Base-by-base conservation (phyloP, 345 rosid genomes). In the Citrus inodora region DNA sequence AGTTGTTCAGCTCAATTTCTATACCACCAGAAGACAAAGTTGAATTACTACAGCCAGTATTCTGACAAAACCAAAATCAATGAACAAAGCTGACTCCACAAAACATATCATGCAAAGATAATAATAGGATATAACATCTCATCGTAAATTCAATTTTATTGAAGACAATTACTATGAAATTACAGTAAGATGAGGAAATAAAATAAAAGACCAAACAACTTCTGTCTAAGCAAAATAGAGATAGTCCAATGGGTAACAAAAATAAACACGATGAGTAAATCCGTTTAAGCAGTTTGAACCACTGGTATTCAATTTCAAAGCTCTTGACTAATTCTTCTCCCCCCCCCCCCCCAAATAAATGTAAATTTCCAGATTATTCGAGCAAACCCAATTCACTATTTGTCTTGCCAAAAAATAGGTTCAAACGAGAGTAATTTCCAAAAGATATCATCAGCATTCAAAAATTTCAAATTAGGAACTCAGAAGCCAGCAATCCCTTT, bases 1-100 rank as follows among this genome's bases (percentile, higher is more conserved):
- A 27, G 74, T 76, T 80, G 61, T 21, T 46, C 73, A 17, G 69
- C 67, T 68, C 68, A 70, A 74, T 71, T 63, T 82, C 85, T 79
- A 81, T 24, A 79, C 9, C 58, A 48, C 48, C 16, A 75, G 10
- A 55, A 28, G 42, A 73, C 13, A 56, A 30, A 71, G 21, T 22
- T 53, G 61, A 76, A 53, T 24, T 28, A 27, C 55, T 61, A 68
- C 21, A 24, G 21, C 65, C 10, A 55, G 46, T 9, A 53, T 28
- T 10, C 30, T 21, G 42, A 21, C 21, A 51, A 72, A 76, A 67
- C 62, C n/a, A 73, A 53, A 53, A 19, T 22, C 56, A 64, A 6
- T 2, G 56, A 55, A 27, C 0, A 14, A 30, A 32, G 28, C 63
- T 24, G 67, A 5, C 64, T 17, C 6, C 7, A 22, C 55, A 51